A percentile compares a stretch with the other conserved stretches of the same genome.
phyloP scores from a whole-genome alignment of 108 stramenopile species.

The Schizochytrium sp. region DNA sequence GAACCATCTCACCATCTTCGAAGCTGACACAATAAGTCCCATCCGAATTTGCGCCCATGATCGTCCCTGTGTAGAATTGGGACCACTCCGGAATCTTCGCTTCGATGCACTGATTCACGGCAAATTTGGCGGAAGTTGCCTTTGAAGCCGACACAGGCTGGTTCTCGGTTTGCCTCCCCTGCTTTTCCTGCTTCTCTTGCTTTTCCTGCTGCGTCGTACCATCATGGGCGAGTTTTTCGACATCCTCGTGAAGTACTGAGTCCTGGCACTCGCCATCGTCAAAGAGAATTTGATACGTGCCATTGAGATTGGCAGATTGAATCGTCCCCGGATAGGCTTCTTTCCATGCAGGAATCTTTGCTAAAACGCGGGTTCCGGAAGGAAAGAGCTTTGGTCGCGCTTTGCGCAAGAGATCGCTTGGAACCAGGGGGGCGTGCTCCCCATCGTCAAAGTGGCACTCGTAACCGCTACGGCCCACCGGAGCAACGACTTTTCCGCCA shows the following conservation, averaged over 20 bases:
- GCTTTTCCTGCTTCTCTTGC: too few relatives aligned
- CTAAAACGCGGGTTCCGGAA: background rate
- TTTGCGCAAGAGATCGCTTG: background rate
- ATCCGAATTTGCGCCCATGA: background rate
- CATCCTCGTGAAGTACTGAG: background rate
- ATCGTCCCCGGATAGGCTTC: background rate
- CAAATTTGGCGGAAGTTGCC: background rate
- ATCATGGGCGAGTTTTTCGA: background rate
- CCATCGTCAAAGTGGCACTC: background rate
- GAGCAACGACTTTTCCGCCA: background rate
- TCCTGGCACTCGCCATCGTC: background rate
- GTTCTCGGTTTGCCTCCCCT: too few relatives aligned
- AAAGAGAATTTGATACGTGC: background rate
- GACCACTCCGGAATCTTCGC: background rate
- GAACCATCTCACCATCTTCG: background rate
- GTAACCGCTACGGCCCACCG: background rate
- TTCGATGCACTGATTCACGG: background rate
- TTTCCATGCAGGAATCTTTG: background rate
- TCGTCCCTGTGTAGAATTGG: background rate
- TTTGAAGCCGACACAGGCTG: too few relatives aligned
- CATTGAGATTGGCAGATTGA: conserved; percentile 3
- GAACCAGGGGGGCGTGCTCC: background rate
- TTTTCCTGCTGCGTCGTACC: background rate
- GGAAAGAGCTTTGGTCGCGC: background rate
- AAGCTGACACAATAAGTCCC: background rate